phyloP scores from a whole-genome alignment of 2,329 filamentous ascomycete species.

The Nannizzia gypsea region DNA sequence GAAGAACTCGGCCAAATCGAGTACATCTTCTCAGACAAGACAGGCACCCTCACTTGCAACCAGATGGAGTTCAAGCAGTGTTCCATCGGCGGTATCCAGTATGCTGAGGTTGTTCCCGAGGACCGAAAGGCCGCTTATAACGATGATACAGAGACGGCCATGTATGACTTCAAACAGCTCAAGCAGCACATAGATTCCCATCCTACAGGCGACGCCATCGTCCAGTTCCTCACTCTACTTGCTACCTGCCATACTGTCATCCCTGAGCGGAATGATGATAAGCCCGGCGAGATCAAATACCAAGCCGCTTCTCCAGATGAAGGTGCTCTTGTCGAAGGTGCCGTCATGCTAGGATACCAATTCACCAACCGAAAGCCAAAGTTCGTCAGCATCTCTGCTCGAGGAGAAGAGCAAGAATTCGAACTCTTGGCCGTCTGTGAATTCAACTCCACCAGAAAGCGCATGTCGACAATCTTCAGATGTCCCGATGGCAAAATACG shows the following conservation, averaged over 20 bases:
- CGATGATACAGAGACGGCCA: constrained; percentile 59
- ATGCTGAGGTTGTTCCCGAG: constrained; percentile 82
- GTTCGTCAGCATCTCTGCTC: constrained; percentile 70
- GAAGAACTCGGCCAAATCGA: constrained; percentile 97
- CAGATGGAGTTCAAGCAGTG: constrained; percentile 98
- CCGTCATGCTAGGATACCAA: constrained; percentile 70
- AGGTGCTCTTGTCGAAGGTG: constrained; percentile 89
- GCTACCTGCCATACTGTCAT: constrained; percentile 95
- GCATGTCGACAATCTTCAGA: constrained; percentile 95
- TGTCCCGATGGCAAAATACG: constrained; percentile 92
- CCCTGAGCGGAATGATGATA: constrained; percentile 71
- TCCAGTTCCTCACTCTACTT: constrained; percentile 79
- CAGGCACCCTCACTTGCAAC: constrained; percentile 92
- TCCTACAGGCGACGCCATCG: constrained; percentile 47
- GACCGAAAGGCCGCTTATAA: constrained; percentile 70
- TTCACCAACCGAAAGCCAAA: constrained; percentile 85
- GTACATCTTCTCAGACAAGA: constrained; percentile 98
- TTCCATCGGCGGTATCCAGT: constrained; percentile 85
- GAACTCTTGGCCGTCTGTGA: constrained; percentile 94
- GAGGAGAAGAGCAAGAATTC: constrained; percentile 64
- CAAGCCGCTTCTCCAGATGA: constrained; percentile 96
- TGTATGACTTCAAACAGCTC: constrained; percentile 73
- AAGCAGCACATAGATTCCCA: constrained; percentile 56
- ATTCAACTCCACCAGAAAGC: constrained; percentile 94
- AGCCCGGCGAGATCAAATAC: constrained; percentile 77